Evolutionary conservation across 78 protist species (phyloP), one percentile per base, ranked within the genome.

Genomic region (Anaeramoeba flamelloides): DNA sequence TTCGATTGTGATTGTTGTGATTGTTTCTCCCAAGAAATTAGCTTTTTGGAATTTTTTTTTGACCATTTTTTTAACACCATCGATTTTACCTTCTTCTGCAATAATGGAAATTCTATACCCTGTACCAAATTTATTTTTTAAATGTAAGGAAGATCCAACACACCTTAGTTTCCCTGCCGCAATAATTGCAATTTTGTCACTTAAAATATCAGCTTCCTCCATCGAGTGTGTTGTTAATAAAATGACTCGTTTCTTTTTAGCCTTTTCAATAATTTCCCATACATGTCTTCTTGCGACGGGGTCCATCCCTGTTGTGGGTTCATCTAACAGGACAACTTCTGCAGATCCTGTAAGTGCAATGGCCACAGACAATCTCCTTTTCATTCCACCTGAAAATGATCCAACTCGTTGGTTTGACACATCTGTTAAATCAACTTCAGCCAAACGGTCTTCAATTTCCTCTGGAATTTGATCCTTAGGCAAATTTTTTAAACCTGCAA

Each of bases 301-400:
- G 77, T 91, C 94, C 84, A 81, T 77, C 33, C 88, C 88, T 1
- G 86, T 38, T 36, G 86, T 75, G 3, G 86, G 85, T 83, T 86
- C 88, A 37, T 86, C 88, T 2, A 82, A 79, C 40, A 86, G 39
- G 79, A 77, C 34, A 36, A 33, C 36, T 17, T 33, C 33, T 8
- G 92, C 87, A 17, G 8, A 74, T 12, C 92, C 92, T 22, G 88
- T 3, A 4, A 90, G 64, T n/a, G 91, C 85, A 69, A 89, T 76
- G n/a, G 89, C 95, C 38, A 88, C 83, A 74, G 78, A 38, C 74
- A 90, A 89, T 83, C 86, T 88, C 75, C 95, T 87, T 86, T 88
- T 87, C 80, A 82, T 88, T 39, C 95, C 95, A 2, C 95, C 95
- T 17, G 80, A 39, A 75, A 81, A 85, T 74, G 88, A 82, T 64